Evolutionary conservation across 129 eudicot species (phyloP).

Genomic region (Centella asiatica): DNA sequence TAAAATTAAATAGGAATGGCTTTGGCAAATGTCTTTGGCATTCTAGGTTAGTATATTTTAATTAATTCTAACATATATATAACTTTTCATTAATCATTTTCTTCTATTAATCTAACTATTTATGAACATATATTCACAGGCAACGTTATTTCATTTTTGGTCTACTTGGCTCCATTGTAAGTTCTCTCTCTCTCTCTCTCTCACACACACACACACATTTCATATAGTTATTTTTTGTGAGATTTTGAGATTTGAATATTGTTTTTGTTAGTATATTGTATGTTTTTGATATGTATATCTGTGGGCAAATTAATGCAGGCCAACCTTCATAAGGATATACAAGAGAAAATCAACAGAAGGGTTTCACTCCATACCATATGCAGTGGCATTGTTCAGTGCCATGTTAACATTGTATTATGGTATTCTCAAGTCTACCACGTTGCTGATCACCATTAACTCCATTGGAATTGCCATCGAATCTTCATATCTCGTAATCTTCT

Average conservation of each 20-base stretch:
- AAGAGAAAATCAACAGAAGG: constrained; percentile 63
- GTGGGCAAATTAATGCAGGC: constrained; percentile 25
- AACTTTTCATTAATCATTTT: background rate
- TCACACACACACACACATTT: background rate
- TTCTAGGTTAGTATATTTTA: background rate
- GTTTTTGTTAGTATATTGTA: background rate
- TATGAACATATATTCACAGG: constrained; percentile 19
- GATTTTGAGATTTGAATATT: background rate
- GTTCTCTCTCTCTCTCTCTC: background rate
- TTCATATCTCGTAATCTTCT: constrained; percentile 32
- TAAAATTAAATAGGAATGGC: constrained; percentile 4
- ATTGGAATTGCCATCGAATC: constrained; percentile 34
- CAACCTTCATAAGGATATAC: constrained; percentile 41
- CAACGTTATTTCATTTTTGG: constrained; percentile 60
- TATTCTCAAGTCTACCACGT: constrained; percentile 22
- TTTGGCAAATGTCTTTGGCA: constrained; percentile 9
- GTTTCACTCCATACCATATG: constrained; percentile 51
- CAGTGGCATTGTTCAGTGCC: constrained; percentile 53
- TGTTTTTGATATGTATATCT: background rate
- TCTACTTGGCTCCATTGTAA: constrained; percentile 61
- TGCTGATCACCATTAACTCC: constrained; percentile 46
- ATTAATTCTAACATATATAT: background rate
- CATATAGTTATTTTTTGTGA: background rate
- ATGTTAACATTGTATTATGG: constrained; percentile 46
- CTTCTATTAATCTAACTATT: background rate